Evolutionary conservation across 495 filamentous ascomycete genomes (phyloP).

Genomic region (Talaromyces liani): DNA sequence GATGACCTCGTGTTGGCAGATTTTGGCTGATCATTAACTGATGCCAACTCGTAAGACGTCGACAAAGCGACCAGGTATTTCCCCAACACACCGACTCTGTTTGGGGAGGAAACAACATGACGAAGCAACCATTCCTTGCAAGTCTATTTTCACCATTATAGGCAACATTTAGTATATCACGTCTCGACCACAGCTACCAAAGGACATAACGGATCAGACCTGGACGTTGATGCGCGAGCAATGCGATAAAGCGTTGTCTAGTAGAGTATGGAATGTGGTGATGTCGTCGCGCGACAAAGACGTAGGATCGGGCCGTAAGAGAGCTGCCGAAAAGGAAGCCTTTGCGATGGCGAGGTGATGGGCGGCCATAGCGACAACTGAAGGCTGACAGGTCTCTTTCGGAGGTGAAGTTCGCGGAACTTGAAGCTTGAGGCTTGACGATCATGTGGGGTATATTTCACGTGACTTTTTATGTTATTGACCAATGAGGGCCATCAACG

Average conservation of each 20-base stretch:
- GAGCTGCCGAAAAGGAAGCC: constrained; percentile 66
- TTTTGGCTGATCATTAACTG: constrained; percentile 7
- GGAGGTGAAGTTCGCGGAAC: background rate
- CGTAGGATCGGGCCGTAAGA: constrained; percentile 69
- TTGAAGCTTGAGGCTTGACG: background rate
- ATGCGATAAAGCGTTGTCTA: constrained; percentile 61
- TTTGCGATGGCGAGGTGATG: constrained; percentile 76
- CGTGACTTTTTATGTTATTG: background rate
- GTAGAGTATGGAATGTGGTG: constrained; percentile 56
- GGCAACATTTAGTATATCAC: constrained; percentile 45
- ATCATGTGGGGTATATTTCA: background rate
- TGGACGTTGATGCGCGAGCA: constrained; percentile 84
- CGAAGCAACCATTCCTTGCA: constrained; percentile 80
- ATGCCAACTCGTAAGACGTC: constrained; percentile 41
- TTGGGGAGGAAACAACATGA: constrained; percentile 60
- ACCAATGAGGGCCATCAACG: background rate
- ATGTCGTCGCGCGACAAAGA: constrained; percentile 66
- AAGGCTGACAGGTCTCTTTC: background rate
- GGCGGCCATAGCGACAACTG: constrained; percentile 47
- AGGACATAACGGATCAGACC: constrained; percentile 63
- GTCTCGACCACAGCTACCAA: constrained; percentile 26
- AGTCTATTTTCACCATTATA: constrained; percentile 55
- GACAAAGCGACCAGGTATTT: constrained; percentile 71
- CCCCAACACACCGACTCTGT: constrained; percentile 57
- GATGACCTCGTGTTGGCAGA: constrained; percentile 30